Evolutionary conservation across 1,139 yeast genomes (phyloP).

Genomic region (Wickerhamomyces sp.): DNA sequence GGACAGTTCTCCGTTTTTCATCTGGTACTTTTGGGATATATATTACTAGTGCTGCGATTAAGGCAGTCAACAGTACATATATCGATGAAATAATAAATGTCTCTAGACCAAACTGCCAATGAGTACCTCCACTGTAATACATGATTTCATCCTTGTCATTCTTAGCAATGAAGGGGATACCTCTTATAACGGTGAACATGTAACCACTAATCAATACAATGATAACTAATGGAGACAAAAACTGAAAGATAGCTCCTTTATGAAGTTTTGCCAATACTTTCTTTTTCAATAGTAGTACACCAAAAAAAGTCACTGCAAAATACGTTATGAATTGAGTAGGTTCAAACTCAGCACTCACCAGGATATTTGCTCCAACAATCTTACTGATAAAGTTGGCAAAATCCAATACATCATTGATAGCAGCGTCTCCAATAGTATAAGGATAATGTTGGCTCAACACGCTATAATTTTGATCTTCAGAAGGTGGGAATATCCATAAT

Average conservation of each 20-base stretch:
- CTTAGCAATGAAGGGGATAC: constrained; percentile 59
- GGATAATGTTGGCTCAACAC: constrained; percentile 29
- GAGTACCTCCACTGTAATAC: constrained; percentile 57
- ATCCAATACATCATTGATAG: constrained; percentile 30
- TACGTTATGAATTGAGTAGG: constrained; percentile 39
- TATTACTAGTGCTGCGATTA: constrained; percentile 36
- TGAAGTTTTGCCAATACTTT: constrained; percentile 31
- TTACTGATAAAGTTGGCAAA: constrained; percentile 52
- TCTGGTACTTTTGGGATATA: constrained; percentile 21
- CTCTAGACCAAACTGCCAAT: constrained; percentile 70
- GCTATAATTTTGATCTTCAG: constrained; percentile 18
- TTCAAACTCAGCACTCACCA: constrained; percentile 40
- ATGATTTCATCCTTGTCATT: constrained; percentile 42
- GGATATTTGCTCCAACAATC: constrained; percentile 38
- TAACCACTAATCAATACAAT: constrained; percentile 54
- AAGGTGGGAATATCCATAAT: constrained; percentile 61
- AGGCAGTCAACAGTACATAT: constrained; percentile 41
- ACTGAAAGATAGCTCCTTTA: constrained; percentile 32
- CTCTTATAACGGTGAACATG: constrained; percentile 55
- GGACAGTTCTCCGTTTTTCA: constrained; percentile 12
- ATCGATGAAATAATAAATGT: constrained; percentile 44
- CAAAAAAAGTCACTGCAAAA: constrained; percentile 40
- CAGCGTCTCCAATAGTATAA: constrained; percentile 25
- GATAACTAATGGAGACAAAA: constrained; percentile 38
- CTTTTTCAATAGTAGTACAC: constrained; percentile 47